Evolutionary conservation across 2,329 filamentous ascomycete species (phyloP).

Genomic region (Emmonsia crescens): DNA sequence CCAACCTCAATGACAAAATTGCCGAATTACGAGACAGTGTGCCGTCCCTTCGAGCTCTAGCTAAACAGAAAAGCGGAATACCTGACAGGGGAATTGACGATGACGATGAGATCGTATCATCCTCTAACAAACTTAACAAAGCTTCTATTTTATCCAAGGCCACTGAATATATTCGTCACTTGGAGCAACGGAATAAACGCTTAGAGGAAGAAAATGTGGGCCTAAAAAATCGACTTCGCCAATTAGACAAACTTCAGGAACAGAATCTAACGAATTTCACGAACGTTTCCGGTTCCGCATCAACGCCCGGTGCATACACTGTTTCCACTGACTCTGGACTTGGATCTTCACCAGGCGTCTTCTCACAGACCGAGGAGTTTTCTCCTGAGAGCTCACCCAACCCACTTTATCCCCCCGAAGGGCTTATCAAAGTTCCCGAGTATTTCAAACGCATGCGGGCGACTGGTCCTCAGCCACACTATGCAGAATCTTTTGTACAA

Average conservation of each 20-base stretch:
- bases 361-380: conserved; percentile 30
- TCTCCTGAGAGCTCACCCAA: conserved; percentile 22
- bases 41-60: conserved; percentile 76
- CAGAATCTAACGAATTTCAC: conserved; percentile 28
- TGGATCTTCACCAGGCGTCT: conserved; percentile 31
- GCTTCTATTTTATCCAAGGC: conserved; percentile 94
- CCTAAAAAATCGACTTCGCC: conserved; percentile 69
- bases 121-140: conserved; percentile 92
- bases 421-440: conserved; percentile 35
- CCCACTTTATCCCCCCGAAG: conserved; percentile 29
- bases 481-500: conserved; percentile 31
- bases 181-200: conserved; percentile 81
- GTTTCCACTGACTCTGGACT: conserved; percentile 27
- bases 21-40: conserved; percentile 84
- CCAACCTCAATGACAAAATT: conserved; percentile 95
- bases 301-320: conserved; percentile 31
- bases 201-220: conserved; percentile 69
- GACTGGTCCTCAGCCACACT: conserved; percentile 24
- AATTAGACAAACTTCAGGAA: conserved; percentile 55
- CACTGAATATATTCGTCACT: conserved; percentile 87
- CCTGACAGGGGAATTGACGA: conserved; percentile 63
- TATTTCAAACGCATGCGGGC: conserved; percentile 33
- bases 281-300: conserved; percentile 30
- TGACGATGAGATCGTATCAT: conserved; percentile 68
- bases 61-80: conserved; percentile 41